Evolutionary conservation across 176 grass and related monocot species (phyloP).

Genomic region (Cymbopogon citratus): DNA sequence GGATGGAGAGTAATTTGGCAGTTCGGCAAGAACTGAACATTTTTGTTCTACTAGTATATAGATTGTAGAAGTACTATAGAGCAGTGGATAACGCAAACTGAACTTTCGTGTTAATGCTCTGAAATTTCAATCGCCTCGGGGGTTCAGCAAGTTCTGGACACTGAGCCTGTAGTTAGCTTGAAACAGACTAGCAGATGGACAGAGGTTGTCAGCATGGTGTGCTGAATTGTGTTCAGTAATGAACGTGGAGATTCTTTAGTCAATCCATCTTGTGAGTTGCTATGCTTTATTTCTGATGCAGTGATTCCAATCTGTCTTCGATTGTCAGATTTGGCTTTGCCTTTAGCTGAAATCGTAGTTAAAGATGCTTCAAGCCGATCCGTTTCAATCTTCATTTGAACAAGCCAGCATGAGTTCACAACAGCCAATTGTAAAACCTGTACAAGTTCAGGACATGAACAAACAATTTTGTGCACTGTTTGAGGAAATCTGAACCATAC

Average conservation of each 20-base stretch:
- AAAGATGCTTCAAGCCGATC: not conserved
- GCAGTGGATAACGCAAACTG: not conserved
- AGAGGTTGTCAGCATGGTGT: not conserved
- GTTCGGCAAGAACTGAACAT: not conserved
- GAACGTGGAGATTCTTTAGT: not conserved
- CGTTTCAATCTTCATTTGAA: slow-evolving; percentile 4
- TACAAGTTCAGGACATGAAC: not conserved
- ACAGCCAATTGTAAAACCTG: not conserved
- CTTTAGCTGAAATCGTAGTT: not conserved
- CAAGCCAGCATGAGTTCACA: not conserved
- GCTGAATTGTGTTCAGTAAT: not conserved
- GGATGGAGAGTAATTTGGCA: not conserved
- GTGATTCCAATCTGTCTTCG: not conserved
- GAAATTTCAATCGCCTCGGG: not conserved
- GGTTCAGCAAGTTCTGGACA: not conserved
- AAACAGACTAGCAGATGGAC: not conserved
- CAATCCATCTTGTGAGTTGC: not conserved
- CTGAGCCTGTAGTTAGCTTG: not conserved
- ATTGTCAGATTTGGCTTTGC: not conserved
- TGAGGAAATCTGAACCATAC: not conserved
- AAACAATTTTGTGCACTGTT: not conserved
- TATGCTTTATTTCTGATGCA: not conserved
- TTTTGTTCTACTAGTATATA: not conserved
- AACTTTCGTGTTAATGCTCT: not conserved
- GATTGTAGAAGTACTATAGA: not conserved